phyloP scores from a whole-genome alignment of 768 basidiomycete species.

The Mycena galopus region DNA sequence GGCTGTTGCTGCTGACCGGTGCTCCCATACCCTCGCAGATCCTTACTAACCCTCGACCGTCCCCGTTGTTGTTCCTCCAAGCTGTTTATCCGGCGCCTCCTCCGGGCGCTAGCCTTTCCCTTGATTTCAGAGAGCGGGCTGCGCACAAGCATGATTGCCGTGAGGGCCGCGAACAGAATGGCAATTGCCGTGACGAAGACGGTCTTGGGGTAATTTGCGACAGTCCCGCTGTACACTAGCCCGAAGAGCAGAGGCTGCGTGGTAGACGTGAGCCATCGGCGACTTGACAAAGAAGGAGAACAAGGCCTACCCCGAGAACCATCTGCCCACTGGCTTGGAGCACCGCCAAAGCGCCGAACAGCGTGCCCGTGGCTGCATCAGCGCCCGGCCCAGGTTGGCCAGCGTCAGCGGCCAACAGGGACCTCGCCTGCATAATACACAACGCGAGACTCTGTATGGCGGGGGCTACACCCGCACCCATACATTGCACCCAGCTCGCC shows the following conservation, averaged over 20 bases:
- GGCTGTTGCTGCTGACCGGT: conserved; percentile 4
- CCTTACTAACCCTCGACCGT: conserved; percentile 63
- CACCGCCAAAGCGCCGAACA: conserved; percentile 82
- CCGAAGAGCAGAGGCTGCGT: conserved; percentile 79
- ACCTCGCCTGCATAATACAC: conserved; percentile 67
- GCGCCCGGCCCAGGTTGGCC: conserved; percentile 32
- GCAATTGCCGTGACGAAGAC: conserved; percentile 72
- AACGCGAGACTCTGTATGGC: conserved; percentile 80
- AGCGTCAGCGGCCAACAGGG: conserved; percentile 45
- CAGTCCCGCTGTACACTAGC: conserved; percentile 76
- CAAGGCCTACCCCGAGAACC: conserved; percentile 67
- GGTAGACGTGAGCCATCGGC: not conserved
- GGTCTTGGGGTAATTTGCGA: conserved; percentile 76
- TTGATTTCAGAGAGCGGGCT: conserved; percentile 51
- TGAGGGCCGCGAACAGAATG: conserved; percentile 59
- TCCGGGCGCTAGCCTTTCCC: conserved; percentile 35
- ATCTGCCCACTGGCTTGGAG: conserved; percentile 78
- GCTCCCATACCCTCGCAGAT: conserved; percentile 42
- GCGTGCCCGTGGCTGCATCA: conserved; percentile 57
- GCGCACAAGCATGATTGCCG: conserved; percentile 55
- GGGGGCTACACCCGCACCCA: conserved; percentile 76
- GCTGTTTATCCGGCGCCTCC: conserved; percentile 34
- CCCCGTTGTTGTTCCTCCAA: conserved; percentile 55
- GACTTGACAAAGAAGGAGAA: conserved; percentile 15
- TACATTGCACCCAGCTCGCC: conserved; percentile 68